Base-by-base conservation (phyloP, 306 rosid species). In the Pterocarpus santalinus region DNA sequence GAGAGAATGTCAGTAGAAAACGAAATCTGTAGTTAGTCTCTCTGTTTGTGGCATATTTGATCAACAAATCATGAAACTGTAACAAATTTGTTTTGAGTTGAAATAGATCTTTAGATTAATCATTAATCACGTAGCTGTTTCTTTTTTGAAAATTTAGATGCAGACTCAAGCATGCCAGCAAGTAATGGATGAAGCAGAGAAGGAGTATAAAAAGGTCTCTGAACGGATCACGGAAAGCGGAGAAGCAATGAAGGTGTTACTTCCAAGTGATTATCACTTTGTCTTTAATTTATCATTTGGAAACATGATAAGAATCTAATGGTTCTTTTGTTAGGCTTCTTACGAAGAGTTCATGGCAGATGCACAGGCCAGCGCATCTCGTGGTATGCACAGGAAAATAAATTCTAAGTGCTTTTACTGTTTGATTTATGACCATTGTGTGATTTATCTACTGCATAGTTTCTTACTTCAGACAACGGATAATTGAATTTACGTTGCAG, bases 101-200 rank as follows among this genome's bases (percentile, higher is more conserved):
- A 53, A n/a, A 22, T 73, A 53, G 71, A 73, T 39, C 34, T 56
- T n/a, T 39, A n/a, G 32, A 55, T 74, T 56, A 5, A 47, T 15
- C 5, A 43, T 52, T 43, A 41, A 68, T 72, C 69, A 44, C 69
- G 75, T 63, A 28, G 53, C 22, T 69, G 57, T 61, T 72, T 64
- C 30, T 52, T 30, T 76, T 82, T 73, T 63, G 58, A 62, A 68
- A 51, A 57, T 52, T 69, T 75, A 92, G 98, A 89, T 88, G 85
- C 98, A 94, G 87, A 91, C 66, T 79, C 94, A 92, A 85, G 81
- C 92, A 76, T 87, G 92, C 69, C 93, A 90, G 67, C 90, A 92
- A 85, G 81, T 85, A 72, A 87, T 88, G 76, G 97, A 89, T 32
- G 95, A 91, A 86, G 86, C 87, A 51, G 97, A 90, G 78, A 91